A percentile compares a stretch with the other conserved stretches of the same genome.
These are phyloP conservation scores for Leucoagaricus sp. DNA, from an alignment of 1,284 basidiomycete species.

Conservation along the genomic window DNA sequence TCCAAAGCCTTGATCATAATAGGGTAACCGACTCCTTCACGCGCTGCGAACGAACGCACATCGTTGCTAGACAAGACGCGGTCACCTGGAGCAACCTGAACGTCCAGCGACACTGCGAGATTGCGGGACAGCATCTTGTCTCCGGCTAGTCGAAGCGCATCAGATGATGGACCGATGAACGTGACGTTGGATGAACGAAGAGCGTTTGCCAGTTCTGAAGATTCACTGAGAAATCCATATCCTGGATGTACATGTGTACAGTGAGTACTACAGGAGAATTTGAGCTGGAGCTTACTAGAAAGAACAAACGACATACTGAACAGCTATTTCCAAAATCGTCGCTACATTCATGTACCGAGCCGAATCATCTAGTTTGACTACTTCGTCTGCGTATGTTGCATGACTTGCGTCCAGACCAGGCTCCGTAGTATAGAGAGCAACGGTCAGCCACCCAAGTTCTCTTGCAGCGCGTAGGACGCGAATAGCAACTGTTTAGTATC, in stretches of 20 bases:
- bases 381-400: slow-evolving; percentile 36
- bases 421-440: slow-evolving; percentile 33
- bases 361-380: slow-evolving; percentile 28
- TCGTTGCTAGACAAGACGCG: slow-evolving; percentile 36
- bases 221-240: slow-evolving; percentile 54
- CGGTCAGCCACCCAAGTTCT: slow-evolving; percentile 34
- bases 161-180: slow-evolving; percentile 50
- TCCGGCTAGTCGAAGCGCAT: slow-evolving; percentile 46
- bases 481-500: slow-evolving; percentile 30
- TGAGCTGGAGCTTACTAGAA: background rate
- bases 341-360: slow-evolving; percentile 31
- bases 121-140: slow-evolving; percentile 56
- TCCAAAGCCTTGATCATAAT: slow-evolving; percentile 58
- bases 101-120: slow-evolving; percentile 42
- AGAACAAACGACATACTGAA: slow-evolving; percentile 21
- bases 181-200: slow-evolving; percentile 37
- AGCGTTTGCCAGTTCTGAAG: slow-evolving; percentile 40
- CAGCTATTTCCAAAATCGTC: slow-evolving; percentile 28
- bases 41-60: slow-evolving; percentile 33
- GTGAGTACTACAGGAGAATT: slow-evolving; percentile 19
- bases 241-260: slow-evolving; percentile 46
- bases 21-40: slow-evolving; percentile 39
- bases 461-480: slow-evolving; percentile 33
- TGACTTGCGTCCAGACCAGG: slow-evolving; percentile 31
- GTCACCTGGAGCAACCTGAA: slow-evolving; percentile 46